These are phyloP conservation scores for Ordospora colligata DNA, from an alignment of 371 early-diverging fungal genomes.

Conservation along the genomic window DNA sequence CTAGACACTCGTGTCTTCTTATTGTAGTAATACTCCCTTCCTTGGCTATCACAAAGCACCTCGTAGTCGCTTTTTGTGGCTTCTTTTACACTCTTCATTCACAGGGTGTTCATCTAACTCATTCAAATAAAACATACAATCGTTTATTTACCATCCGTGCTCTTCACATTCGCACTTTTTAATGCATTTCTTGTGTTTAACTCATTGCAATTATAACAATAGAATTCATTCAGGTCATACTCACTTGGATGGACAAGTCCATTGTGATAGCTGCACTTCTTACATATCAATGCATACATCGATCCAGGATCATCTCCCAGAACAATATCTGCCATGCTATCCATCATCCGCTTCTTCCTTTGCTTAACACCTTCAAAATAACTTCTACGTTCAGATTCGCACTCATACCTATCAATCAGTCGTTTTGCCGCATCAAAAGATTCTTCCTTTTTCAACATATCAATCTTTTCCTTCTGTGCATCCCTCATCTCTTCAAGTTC, in stretches of 20 bases:
- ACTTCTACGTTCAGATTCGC: constrained; percentile 6
- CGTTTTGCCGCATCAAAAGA: constrained; percentile 74
- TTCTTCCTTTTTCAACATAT: constrained; percentile 75
- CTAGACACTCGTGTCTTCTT: neutral
- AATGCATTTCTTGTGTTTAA: constrained; percentile 22
- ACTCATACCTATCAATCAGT: constrained; percentile 76
- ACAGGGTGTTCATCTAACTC: neutral
- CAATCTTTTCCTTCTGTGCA: constrained; percentile 61
- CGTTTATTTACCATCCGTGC: neutral
- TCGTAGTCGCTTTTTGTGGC: neutral
- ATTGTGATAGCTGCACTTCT: constrained; percentile 74
- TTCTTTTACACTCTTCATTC: neutral
- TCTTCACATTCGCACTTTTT: constrained; percentile 6
- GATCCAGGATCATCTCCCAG: constrained; percentile 62
- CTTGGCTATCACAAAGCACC: neutral
- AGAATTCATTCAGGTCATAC: constrained; percentile 63
- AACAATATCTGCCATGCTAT: constrained; percentile 67
- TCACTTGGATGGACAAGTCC: constrained; percentile 76
- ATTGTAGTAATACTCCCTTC: neutral
- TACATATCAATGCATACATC: constrained; percentile 79
- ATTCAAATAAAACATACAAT: neutral
- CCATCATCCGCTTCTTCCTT: constrained; percentile 70
- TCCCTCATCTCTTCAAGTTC: constrained; percentile 33
- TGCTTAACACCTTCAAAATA: constrained; percentile 21
- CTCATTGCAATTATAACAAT: constrained; percentile 48